phyloP scores from a whole-genome alignment of 192 early-diverging fungal species.

The Powellomyces hirtus region DNA sequence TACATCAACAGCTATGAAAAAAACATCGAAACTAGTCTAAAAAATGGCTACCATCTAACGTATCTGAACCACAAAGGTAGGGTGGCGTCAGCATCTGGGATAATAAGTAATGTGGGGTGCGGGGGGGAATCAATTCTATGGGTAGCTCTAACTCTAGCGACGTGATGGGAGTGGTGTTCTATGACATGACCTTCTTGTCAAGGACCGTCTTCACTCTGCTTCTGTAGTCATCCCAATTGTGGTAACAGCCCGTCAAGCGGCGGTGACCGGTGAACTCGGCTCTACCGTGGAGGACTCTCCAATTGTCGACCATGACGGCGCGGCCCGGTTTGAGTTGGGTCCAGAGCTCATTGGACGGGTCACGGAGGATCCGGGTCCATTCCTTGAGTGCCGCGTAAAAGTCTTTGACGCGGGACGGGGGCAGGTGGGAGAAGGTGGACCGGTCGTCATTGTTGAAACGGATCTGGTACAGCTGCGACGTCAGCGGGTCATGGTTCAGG shows the following conservation, averaged over 20 bases:
- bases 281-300: slow-evolving; percentile 77
- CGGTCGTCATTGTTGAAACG: slow-evolving; percentile 86
- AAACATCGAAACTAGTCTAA: too few species aligned
- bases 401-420: slow-evolving; percentile 34
- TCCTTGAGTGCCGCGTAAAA: slow-evolving; percentile 72
- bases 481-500: slow-evolving; percentile 59
- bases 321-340: slow-evolving; percentile 64
- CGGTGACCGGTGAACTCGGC: slow-evolving; percentile 70
- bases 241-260: slow-evolving; percentile 67
- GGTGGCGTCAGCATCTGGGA: too few species aligned
- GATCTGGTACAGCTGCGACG: slow-evolving; percentile 57
- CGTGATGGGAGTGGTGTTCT: too few species aligned
- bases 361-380: slow-evolving; percentile 62
- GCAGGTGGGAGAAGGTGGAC: slow-evolving; percentile 50
- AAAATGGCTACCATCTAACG: too few species aligned
- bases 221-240: slow-evolving; percentile 74
- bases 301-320: slow-evolving; percentile 79
- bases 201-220: slow-evolving; percentile 44
- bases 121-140: too few species aligned
- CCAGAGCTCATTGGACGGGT: slow-evolving; percentile 63
- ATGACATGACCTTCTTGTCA: slow-evolving; percentile 3
- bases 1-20: too few species aligned
- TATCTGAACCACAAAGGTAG: too few species aligned
- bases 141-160: too few species aligned
- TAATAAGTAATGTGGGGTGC: too few species aligned